Base-by-base conservation (phyloP, 371 early-diverging fungal species). In the Syncephalastrum monosporum region DNA sequence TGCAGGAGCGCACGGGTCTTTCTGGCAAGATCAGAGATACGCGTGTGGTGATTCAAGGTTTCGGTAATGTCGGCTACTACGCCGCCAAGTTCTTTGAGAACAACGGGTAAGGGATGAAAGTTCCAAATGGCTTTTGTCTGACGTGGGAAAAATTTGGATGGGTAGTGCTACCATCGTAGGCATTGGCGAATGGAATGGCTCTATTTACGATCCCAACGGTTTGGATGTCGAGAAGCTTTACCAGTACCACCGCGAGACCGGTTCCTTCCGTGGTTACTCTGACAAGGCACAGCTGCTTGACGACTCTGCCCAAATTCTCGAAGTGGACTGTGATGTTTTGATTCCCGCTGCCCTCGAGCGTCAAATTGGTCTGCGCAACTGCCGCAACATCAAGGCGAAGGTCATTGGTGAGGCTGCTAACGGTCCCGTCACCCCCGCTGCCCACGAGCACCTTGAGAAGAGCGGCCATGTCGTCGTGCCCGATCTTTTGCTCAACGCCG, bases 61-160 rank as follows among this genome's bases (percentile, higher is more conserved):
- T 94, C 56, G 94, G 94, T 69, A 94, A 94, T 65, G 94, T 94
- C 57, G 93, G 93, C 46, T 91, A 89, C 79, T 90, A 89, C 81
- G 89, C 92, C 41, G 89, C 92, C 68, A 90, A 91, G 72, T 94
- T 94, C 82, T 93, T 93, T 63, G 82, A 86, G 61, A 77, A 82
- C 72, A 89, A 91, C 64, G 91, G 86, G 69, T 75, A 74, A 63
- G 57, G 38, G 15, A 5, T 33, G 38, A 12, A 10, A 10, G 7
- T 33, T 5, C 0, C 10, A 33, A 5, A 10, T 10, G 8, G 8
- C 38, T 8, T 2, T 12, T 2, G 38, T 33, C 38, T 33, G 38
- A 33, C 38, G 38, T 33, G 38, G 12, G 38, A 33, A 33, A 33
- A 33, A 33, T 5, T 33, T 33, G 38, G 10, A 33, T 12, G 38